phyloP scores from a whole-genome alignment of 1,284 basidiomycete species.

The Porodaedalea pini region DNA sequence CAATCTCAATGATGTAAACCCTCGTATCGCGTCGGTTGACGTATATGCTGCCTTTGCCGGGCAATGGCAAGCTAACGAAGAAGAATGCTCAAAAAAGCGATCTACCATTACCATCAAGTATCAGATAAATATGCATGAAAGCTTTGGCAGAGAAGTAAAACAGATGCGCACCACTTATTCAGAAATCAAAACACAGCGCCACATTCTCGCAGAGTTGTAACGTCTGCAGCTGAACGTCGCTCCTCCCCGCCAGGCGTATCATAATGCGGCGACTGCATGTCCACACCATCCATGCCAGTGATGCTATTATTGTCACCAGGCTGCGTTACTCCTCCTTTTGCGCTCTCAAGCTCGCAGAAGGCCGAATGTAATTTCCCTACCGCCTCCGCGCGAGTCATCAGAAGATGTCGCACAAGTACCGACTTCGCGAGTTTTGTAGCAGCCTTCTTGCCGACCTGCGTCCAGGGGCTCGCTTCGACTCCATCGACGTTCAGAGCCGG shows the following conservation, averaged over 20 bases:
- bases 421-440: background rate
- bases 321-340: background rate
- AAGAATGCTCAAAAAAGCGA: too few relatives aligned
- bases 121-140: too few relatives aligned
- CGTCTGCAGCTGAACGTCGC: background rate
- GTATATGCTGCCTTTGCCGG: too few relatives aligned
- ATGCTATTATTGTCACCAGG: too few relatives aligned
- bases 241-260: too few relatives aligned
- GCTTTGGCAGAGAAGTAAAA: too few relatives aligned
- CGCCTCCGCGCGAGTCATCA: conserved; percentile 5
- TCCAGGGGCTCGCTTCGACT: background rate
- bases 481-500: background rate
- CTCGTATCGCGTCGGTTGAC: too few relatives aligned
- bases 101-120: too few relatives aligned
- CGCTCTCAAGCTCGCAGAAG: background rate
- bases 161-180: too few relatives aligned
- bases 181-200: background rate
- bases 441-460: background rate
- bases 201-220: background rate
- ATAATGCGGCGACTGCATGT: too few relatives aligned
- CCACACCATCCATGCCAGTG: background rate
- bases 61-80: too few relatives aligned
- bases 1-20: too few relatives aligned
- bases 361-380: background rate
- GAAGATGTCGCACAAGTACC: background rate